These are phyloP conservation scores for Lachancea nothofagi DNA, from an alignment of 805 yeast species.

Conservation along the genomic window DNA sequence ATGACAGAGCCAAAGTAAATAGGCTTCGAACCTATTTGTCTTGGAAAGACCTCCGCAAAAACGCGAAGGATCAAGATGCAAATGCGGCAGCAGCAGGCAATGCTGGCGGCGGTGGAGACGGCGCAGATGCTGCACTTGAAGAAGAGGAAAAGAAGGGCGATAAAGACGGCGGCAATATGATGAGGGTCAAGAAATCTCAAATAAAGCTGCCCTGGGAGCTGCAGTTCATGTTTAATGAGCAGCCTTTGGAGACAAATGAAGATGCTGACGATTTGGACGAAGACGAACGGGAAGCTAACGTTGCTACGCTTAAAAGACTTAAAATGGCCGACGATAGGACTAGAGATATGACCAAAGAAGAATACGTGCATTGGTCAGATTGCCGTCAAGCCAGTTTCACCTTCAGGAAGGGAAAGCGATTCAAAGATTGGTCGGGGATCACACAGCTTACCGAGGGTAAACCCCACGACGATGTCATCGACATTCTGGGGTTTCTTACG, in stretches of 20 bases:
- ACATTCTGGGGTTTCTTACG: slow-evolving; percentile 89
- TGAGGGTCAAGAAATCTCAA: slow-evolving; percentile 66
- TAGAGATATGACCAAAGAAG: slow-evolving; percentile 88
- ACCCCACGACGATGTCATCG: slow-evolving; percentile 95
- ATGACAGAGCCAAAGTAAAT: slow-evolving; percentile 90
- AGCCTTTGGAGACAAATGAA: slow-evolving; percentile 66
- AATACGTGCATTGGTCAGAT: slow-evolving; percentile 98
- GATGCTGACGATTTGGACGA: slow-evolving; percentile 72
- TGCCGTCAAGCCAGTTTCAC: slow-evolving; percentile 97
- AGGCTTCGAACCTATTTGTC: slow-evolving; percentile 84
- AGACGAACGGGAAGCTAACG: slow-evolving; percentile 82
- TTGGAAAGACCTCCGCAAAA: slow-evolving; percentile 95
- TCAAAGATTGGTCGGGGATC: slow-evolving; percentile 94
- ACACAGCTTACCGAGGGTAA: slow-evolving; percentile 77
- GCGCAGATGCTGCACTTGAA: slow-evolving; percentile 36
- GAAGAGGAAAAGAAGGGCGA: slow-evolving; percentile 34
- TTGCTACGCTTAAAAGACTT: slow-evolving; percentile 81
- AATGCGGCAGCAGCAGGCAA: slow-evolving; percentile 54
- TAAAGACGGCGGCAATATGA: slow-evolving; percentile 39
- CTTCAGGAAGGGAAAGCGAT: slow-evolving; percentile 87
- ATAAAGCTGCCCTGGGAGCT: slow-evolving; percentile 93
- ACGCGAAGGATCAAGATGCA: slow-evolving; percentile 60
- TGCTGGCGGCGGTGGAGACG: slow-evolving; percentile 41
- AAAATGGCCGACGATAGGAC: slow-evolving; percentile 94
- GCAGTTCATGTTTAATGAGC: slow-evolving; percentile 88